Percentiles rank a stretch among this genome's conserved stretches.
These are phyloP conservation scores for Hygrophila difformis DNA, from an alignment of 257 asterid species.

Conservation along the genomic window DNA sequence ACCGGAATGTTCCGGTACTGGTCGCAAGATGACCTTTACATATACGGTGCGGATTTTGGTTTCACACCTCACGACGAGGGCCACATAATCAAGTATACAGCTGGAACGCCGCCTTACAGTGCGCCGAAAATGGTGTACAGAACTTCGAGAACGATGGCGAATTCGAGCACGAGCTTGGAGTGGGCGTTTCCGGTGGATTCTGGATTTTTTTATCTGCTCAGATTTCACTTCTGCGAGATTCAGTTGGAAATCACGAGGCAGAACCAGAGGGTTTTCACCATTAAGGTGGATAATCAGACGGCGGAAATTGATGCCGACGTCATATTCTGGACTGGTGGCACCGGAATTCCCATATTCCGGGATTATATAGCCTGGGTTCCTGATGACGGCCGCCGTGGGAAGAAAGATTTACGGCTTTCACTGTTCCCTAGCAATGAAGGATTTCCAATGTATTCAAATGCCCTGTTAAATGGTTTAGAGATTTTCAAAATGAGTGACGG, in stretches of 20 bases:
- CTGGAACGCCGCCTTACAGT: slow-evolving; percentile 26
- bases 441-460: slow-evolving; percentile 27
- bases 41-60: slow-evolving; percentile 40
- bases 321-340: slow-evolving; percentile 19
- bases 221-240: slow-evolving; percentile 92
- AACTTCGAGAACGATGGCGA: slow-evolving; percentile 50
- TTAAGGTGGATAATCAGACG: slow-evolving; percentile 49
- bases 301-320: slow-evolving; percentile 40
- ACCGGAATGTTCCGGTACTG: slow-evolving; percentile 57
- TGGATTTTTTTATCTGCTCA: slow-evolving; percentile 51
- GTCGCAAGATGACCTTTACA: slow-evolving; percentile 65
- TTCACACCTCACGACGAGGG: slow-evolving; percentile 24
- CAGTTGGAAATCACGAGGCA: slow-evolving; percentile 31
- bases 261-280: slow-evolving; percentile 56
- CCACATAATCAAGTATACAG: slow-evolving; percentile 30
- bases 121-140: slow-evolving; percentile 65
- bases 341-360: slow-evolving; percentile 32
- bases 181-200: slow-evolving; percentile 74
- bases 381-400: slow-evolving; percentile 12
- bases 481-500: slow-evolving; percentile 65
- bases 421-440: slow-evolving; percentile 17
- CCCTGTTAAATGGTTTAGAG: slow-evolving; percentile 73
- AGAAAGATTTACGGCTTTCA: slow-evolving; percentile 21
- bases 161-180: slow-evolving; percentile 37
- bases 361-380: slow-evolving; percentile 51